Percentiles rank a stretch among this genome's conserved stretches.
Evolutionary conservation across 306 rosid genomes (phyloP).

Genomic region (Fragaria iinumae): DNA sequence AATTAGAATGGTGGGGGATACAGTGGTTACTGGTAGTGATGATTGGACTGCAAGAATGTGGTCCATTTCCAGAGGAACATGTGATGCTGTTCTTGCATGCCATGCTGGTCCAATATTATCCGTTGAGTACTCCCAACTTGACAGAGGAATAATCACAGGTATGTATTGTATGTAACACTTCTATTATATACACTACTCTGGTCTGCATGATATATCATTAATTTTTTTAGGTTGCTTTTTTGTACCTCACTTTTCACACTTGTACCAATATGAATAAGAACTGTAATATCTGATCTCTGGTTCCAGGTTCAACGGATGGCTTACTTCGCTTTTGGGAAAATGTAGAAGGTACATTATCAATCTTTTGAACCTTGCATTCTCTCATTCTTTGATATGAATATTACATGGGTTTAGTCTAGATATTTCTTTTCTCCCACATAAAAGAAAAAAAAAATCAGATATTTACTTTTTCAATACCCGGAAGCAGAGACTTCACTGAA

Average conservation of each 20-base stretch:
- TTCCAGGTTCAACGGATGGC: constrained; percentile 93
- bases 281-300: constrained; percentile 27
- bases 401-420: constrained; percentile 7
- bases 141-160: constrained; percentile 93
- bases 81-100: constrained; percentile 98
- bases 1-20: constrained; percentile 92
- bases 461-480: background rate
- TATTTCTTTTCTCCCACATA: background rate
- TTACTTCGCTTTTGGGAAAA: constrained; percentile 96
- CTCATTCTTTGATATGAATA: constrained; percentile 14
- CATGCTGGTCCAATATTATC: constrained; percentile 94
- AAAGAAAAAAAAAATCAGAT: background rate
- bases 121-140: constrained; percentile 88
- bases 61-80: constrained; percentile 90
- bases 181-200: constrained; percentile 12
- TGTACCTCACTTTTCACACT: background rate
- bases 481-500: background rate
- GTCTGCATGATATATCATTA: constrained; percentile 14
- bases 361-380: constrained; percentile 22
- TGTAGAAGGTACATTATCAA: constrained; percentile 68
- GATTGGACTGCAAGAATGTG: constrained; percentile 99
- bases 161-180: constrained; percentile 6
- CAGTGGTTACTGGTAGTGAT: constrained; percentile 91
- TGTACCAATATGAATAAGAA: background rate
- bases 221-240: background rate